These are phyloP conservation scores for Blastomyces gilchristii DNA, from an alignment of 2,329 filamentous ascomycete genomes.

Conservation along the genomic window DNA sequence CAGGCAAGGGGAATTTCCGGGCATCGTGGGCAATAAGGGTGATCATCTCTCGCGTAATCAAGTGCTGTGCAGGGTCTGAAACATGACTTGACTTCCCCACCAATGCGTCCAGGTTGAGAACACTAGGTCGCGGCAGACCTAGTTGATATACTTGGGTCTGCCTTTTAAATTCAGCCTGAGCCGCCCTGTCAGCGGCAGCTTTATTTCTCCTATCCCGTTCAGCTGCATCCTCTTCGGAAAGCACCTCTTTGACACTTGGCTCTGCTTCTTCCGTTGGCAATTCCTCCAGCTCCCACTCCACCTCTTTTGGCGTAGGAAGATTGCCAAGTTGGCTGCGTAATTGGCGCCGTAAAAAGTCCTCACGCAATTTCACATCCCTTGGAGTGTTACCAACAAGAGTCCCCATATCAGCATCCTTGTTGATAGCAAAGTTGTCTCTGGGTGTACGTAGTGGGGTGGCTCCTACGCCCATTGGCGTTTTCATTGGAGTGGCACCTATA, in stretches of 20 bases:
- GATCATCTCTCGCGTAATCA: slow-evolving; percentile 68
- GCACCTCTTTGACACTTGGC: slow-evolving; percentile 38
- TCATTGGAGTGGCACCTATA: slow-evolving; percentile 55
- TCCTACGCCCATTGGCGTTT: slow-evolving; percentile 52
- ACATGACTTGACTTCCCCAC: slow-evolving; percentile 52
- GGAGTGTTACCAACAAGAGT: slow-evolving; percentile 64
- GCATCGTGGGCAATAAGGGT: slow-evolving; percentile 75
- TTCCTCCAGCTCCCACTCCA: slow-evolving; percentile 81
- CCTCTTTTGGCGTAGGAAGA: slow-evolving; percentile 84
- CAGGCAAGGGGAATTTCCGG: slow-evolving; percentile 59
- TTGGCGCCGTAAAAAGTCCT: slow-evolving; percentile 57
- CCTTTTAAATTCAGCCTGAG: slow-evolving; percentile 62
- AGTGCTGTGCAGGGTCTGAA: slow-evolving; percentile 53
- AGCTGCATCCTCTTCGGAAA: slow-evolving; percentile 57
- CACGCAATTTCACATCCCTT: slow-evolving; percentile 60
- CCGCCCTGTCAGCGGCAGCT: slow-evolving; percentile 51
- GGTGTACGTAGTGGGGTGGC: slow-evolving; percentile 82
- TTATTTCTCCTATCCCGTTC: slow-evolving; percentile 64
- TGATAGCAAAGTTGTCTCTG: slow-evolving; percentile 76
- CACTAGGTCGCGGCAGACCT: slow-evolving; percentile 63
- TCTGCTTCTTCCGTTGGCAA: slow-evolving; percentile 73
- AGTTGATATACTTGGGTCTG: slow-evolving; percentile 88
- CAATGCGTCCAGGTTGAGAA: slow-evolving; percentile 60
- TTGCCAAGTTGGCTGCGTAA: slow-evolving; percentile 58
- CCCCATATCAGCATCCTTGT: slow-evolving; percentile 56